Evolutionary conservation across 345 rosid species (phyloP).

Genomic region (Linum usitatissimum): DNA sequence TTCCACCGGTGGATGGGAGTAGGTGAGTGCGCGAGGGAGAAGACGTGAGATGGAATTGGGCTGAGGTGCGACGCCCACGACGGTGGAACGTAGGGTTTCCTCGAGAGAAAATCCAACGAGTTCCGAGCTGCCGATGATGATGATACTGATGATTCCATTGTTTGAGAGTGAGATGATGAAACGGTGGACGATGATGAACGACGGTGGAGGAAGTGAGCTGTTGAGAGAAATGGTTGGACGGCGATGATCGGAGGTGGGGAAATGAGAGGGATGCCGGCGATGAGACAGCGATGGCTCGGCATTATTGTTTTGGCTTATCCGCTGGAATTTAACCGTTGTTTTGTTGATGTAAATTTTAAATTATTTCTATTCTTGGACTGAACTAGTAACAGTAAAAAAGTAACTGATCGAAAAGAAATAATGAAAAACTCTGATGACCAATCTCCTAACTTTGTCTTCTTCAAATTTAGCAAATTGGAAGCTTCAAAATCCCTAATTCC

Average conservation of each 20-base stretch:
- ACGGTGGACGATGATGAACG: not conserved
- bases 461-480: no score
- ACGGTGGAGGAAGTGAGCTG: not conserved
- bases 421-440: no score
- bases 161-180: constrained; percentile 1
- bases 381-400: no score
- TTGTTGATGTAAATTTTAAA: no score
- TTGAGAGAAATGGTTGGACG: not conserved
- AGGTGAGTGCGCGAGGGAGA: constrained; percentile 40
- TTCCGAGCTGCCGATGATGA: not conserved
- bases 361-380: no score
- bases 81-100: constrained; percentile 16
- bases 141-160: constrained; percentile 5
- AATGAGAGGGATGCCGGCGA: not conserved
- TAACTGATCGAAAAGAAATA: no score
- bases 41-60: constrained; percentile 13
- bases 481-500: no score
- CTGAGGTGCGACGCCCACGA: constrained; percentile 17
- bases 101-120: constrained; percentile 2
- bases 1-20: constrained; percentile 87
- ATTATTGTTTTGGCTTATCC: not conserved
- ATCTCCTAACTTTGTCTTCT: no score
- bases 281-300: not conserved
- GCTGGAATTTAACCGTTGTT: not conserved
- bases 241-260: not conserved